Evolutionary conservation across 208 protist species (phyloP).

Genomic region (Angomonas ambiguus): DNA sequence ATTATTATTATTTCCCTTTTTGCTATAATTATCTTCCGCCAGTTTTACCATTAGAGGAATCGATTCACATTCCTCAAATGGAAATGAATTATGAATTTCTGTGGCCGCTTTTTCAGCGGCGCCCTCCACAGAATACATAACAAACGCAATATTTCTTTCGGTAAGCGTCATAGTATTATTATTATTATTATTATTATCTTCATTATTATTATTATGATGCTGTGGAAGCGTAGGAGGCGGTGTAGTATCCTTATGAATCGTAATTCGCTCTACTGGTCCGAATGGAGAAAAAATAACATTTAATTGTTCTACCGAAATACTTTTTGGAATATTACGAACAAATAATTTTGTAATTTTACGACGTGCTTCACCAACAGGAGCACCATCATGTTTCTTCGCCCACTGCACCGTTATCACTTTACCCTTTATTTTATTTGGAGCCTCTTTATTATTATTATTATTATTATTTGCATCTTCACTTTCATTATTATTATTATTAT

Average conservation of each 20-base stretch:
- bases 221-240: constrained; percentile 13
- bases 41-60: constrained; percentile 69
- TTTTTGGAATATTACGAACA: constrained; percentile 72
- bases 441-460: too few species aligned
- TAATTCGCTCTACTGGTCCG: constrained; percentile 43
- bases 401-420: constrained; percentile 54
- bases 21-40: constrained; percentile 30
- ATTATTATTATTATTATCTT: background rate
- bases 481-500: too few species aligned
- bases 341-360: constrained; percentile 79
- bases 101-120: constrained; percentile 47
- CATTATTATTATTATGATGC: background rate
- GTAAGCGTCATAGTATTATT: background rate
- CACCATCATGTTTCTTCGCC: constrained; percentile 68
- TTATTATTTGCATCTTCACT: too few species aligned
- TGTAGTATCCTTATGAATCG: constrained; percentile 74
- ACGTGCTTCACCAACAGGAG: constrained; percentile 55
- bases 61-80: constrained; percentile 37
- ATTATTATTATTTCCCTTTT: constrained; percentile 10
- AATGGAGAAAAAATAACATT: constrained; percentile 31
- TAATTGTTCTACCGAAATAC: constrained; percentile 33
- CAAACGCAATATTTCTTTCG: constrained; percentile 77
- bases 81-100: constrained; percentile 50
- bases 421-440: constrained; percentile 6
- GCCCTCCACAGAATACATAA: constrained; percentile 53